Conservation (phyloP, 2,329 filamentous ascomycete genomes). For the Pseudopyrenochaeta lycopersici region DNA sequence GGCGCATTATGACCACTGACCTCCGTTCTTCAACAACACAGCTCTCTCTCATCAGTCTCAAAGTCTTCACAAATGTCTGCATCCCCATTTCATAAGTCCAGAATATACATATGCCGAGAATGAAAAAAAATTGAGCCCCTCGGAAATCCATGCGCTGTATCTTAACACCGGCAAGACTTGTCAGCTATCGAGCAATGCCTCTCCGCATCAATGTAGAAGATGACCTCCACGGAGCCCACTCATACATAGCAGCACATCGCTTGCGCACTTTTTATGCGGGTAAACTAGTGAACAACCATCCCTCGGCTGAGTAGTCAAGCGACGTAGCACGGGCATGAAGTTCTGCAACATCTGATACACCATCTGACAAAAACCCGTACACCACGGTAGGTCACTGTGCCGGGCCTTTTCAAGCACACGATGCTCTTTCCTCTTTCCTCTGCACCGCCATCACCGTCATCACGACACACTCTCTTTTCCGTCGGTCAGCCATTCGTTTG, state of each 20-base stretch:
- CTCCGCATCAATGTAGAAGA: not conserved
- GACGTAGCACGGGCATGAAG: slow-evolving; percentile 14
- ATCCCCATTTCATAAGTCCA: no score
- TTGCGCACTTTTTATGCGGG: slow-evolving; percentile 11
- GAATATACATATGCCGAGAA: no score
- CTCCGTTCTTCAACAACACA: no score
- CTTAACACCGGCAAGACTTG: not conserved
- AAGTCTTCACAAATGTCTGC: no score
- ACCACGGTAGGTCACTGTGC: slow-evolving; percentile 11
- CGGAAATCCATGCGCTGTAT: no score
- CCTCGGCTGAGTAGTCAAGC: slow-evolving; percentile 5
- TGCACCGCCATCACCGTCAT: not conserved
- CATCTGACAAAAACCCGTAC: slow-evolving; percentile 11
- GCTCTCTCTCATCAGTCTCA: no score
- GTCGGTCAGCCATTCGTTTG: slow-evolving; percentile 5
- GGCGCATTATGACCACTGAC: no score
- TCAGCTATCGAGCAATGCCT: not conserved
- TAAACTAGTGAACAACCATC: slow-evolving; percentile 2
- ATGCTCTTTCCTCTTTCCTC: not conserved
- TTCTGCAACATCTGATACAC: slow-evolving; percentile 21
- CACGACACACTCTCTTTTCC: not conserved
- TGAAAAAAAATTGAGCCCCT: no score
- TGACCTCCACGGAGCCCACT: not conserved
- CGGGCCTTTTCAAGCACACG: slow-evolving; percentile 3
- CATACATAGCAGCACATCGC: slow-evolving; percentile 1